Evolutionary conservation across 805 yeast genomes (phyloP).

Genomic region (Jamesozyma hellenica): DNA sequence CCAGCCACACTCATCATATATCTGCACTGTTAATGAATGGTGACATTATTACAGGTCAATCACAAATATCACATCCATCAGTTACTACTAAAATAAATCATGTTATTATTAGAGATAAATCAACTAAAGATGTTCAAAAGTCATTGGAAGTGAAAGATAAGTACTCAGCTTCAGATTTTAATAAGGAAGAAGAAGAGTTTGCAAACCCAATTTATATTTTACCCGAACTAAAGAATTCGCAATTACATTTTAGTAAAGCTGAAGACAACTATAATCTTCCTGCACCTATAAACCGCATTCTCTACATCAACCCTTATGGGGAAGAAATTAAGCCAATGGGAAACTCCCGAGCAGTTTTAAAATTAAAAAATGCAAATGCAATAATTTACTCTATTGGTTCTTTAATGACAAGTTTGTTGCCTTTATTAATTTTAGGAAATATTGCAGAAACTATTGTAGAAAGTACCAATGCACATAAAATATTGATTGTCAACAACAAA

Average conservation of each 20-base stretch:
- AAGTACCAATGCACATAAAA: constrained; percentile 31
- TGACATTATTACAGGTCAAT: constrained; percentile 73
- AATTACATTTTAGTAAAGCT: constrained; percentile 56
- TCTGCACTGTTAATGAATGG: constrained; percentile 68
- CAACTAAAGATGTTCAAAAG: neutral
- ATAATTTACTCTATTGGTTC: constrained; percentile 79
- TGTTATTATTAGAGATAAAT: neutral
- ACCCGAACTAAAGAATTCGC: constrained; percentile 67
- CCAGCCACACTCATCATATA: constrained; percentile 78
- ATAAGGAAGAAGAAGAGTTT: constrained; percentile 46
- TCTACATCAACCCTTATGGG: constrained; percentile 79
- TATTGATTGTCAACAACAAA: constrained; percentile 63
- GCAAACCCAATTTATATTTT: constrained; percentile 39
- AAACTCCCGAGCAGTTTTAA: constrained; percentile 46
- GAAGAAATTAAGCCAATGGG: constrained; percentile 75
- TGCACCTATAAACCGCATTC: constrained; percentile 62
- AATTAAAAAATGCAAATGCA: constrained; percentile 41
- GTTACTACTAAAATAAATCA: neutral
- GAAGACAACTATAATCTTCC: constrained; percentile 50
- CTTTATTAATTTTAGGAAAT: constrained; percentile 65
- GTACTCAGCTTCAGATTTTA: neutral
- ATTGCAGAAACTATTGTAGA: constrained; percentile 50
- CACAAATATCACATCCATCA: constrained; percentile 84
- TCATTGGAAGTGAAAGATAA: too few relatives aligned
- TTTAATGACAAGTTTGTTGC: constrained; percentile 76